A percentile compares a stretch with the other conserved stretches of the same genome.
These are phyloP conservation scores for Candida insectorum DNA, from an alignment of 805 yeast genomes.

Conservation along the genomic window DNA sequence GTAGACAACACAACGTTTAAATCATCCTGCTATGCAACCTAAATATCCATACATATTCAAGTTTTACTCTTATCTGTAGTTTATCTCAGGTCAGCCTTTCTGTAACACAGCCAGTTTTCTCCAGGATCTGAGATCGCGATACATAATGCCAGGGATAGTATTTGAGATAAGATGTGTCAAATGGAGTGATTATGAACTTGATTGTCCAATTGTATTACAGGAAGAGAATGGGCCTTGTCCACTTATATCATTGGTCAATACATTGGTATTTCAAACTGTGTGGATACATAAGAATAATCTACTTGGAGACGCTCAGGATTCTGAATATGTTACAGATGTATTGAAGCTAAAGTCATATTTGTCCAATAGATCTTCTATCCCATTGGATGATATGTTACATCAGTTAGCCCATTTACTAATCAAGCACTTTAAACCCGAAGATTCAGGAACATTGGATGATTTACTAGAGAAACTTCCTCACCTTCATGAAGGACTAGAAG, in stretches of 20 bases:
- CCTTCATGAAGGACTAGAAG: slow-evolving; percentile 65
- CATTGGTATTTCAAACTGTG: slow-evolving; percentile 53
- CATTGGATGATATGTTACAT: slow-evolving; percentile 8
- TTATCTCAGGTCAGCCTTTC: no score
- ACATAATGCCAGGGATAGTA: slow-evolving; percentile 3
- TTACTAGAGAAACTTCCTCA: slow-evolving; percentile 58
- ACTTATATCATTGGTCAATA: slow-evolving; percentile 70
- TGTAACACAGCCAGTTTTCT: no score
- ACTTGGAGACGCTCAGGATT: slow-evolving; percentile 5
- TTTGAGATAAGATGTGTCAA: slow-evolving; percentile 22
- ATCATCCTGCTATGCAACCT: no score
- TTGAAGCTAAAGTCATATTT: slow-evolving; percentile 3
- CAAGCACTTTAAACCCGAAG: slow-evolving; percentile 7
- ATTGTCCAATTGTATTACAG: slow-evolving; percentile 65
- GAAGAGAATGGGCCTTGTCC: slow-evolving; percentile 89
- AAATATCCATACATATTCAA: no score
- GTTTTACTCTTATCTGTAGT: no score
- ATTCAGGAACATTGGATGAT: slow-evolving; percentile 18
- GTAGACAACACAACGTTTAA: no score
- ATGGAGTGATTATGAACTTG: slow-evolving; percentile 35
- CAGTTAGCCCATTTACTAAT: slow-evolving; percentile 11
- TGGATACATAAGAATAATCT: slow-evolving; percentile 10
- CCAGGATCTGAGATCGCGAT: no score
- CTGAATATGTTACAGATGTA: slow-evolving; percentile 4
- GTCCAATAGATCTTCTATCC: not conserved